Percentiles rank a stretch among this genome's conserved stretches.
These are phyloP conservation scores for Syzygium aqueum DNA, from an alignment of 345 rosid species.

Conservation along the genomic window DNA sequence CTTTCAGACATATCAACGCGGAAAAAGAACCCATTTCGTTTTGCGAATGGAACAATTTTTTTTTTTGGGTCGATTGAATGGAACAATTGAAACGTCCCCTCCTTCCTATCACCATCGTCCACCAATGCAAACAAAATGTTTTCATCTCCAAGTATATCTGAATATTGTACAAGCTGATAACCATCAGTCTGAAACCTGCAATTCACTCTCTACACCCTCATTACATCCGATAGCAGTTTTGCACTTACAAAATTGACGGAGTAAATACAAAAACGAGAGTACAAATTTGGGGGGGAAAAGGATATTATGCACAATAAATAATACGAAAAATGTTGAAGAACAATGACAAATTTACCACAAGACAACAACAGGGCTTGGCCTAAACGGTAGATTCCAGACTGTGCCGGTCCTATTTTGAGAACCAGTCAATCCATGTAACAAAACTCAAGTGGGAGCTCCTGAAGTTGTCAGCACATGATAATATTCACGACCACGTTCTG, in stretches of 20 bases:
- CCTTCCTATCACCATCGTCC: neutral
- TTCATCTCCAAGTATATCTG: neutral
- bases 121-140: neutral
- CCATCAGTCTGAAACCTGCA: neutral
- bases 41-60: neutral
- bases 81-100: neutral
- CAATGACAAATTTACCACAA: neutral
- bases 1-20: too few relatives aligned
- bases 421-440: neutral
- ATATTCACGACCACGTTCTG: neutral
- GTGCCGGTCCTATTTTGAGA: neutral
- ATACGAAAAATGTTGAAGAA: neutral
- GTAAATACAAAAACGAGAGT: neutral
- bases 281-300: neutral
- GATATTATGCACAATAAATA: neutral
- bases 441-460: neutral
- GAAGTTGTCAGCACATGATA: neutral
- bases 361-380: neutral
- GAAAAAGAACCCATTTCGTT: too few relatives aligned
- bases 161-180: neutral
- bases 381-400: neutral
- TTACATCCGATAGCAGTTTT: neutral
- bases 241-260: neutral
- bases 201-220: neutral
- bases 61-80: neutral